phyloP scores from a whole-genome alignment of 306 rosid species.

The Notholithocarpus densiflorus region DNA sequence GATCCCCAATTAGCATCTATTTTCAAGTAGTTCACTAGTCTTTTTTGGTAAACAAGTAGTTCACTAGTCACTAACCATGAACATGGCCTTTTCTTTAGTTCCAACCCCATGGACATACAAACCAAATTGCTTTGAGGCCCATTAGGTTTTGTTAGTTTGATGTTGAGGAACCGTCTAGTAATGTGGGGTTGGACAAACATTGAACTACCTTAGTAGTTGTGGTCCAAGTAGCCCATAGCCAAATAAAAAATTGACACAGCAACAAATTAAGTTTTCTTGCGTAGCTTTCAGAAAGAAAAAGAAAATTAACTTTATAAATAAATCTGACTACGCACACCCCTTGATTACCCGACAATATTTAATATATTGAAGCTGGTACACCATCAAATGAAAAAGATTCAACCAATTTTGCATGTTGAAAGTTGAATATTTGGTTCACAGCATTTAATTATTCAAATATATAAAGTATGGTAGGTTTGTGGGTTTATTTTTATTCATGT shows the following conservation, averaged over 20 bases:
- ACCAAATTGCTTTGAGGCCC: background rate
- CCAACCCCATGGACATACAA: background rate
- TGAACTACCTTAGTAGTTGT: background rate
- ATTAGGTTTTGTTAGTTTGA: background rate
- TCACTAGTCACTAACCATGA: background rate
- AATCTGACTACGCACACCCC: background rate
- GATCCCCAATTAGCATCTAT: background rate
- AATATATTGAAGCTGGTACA: background rate
- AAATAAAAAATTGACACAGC: too few species aligned
- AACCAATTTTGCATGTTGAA: background rate
- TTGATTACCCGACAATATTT: background rate
- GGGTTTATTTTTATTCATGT: background rate
- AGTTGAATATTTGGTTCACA: background rate
- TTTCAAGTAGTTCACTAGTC: background rate
- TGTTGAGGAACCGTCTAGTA: background rate
- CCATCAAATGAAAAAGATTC: background rate
- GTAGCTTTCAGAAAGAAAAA: background rate
- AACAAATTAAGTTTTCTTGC: background rate
- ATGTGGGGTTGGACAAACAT: background rate
- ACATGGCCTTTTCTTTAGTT: background rate
- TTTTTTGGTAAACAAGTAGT: too few species aligned
- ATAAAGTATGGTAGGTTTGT: background rate
- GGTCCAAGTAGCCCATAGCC: too few species aligned
- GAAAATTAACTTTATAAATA: background rate
- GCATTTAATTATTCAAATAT: background rate